Evolutionary conservation across 2,329 filamentous ascomycete genomes (phyloP).

Genomic region (Pestalotiopsis sp.): DNA sequence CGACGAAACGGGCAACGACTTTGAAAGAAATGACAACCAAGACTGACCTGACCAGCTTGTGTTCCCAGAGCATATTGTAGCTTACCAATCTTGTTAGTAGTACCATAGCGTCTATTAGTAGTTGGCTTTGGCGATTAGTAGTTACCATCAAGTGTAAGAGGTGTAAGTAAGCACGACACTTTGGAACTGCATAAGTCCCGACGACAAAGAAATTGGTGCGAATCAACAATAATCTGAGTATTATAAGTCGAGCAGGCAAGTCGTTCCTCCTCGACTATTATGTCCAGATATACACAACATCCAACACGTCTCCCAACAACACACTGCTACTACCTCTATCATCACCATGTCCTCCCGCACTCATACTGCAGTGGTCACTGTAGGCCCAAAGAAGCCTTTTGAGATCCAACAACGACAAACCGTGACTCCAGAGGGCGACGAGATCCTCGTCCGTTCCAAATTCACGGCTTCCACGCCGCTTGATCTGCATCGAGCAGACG

Average conservation of each 20-base stretch:
- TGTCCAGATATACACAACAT: not conserved
- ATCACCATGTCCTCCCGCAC: constrained; percentile 22
- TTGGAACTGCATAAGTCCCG: not conserved
- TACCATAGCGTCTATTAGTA: not conserved
- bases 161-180: not conserved
- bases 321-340: not conserved
- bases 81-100: not conserved
- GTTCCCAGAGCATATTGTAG: not conserved
- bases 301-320: not conserved
- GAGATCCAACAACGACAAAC: constrained; percentile 28
- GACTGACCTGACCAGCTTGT: not conserved
- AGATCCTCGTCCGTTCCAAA: constrained; percentile 56
- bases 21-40: not conserved
- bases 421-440: constrained; percentile 38
- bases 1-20: not conserved
- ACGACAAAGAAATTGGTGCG: not conserved
- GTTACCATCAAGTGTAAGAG: not conserved
- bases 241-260: not conserved
- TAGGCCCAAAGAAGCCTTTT: constrained; percentile 27
- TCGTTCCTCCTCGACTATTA: not conserved
- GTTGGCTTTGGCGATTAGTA: not conserved
- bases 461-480: constrained; percentile 65
- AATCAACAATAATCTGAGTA: not conserved
- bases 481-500: constrained; percentile 64
- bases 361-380: constrained; percentile 30